phyloP scores from a whole-genome alignment of 179 eudicot genomes.

The Kewa caespitosa region DNA sequence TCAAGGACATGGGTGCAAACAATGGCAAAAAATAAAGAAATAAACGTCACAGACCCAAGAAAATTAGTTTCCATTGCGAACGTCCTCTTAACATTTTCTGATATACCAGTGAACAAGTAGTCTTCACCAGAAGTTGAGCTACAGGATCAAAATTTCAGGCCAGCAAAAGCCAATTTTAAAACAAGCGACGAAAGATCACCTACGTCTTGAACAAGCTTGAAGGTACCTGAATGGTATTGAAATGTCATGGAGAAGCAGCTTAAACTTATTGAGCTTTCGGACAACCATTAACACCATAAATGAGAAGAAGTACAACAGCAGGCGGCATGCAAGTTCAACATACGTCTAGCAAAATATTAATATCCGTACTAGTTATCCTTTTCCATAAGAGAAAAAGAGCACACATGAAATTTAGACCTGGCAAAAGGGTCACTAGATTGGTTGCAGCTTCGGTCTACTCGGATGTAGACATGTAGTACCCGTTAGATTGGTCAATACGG shows the following conservation, averaged over 20 bases:
- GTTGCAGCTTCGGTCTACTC: no score
- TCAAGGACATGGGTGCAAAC: slow-evolving; percentile 2
- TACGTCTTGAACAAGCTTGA: slow-evolving; percentile 40
- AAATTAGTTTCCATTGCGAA: not conserved
- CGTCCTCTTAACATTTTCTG: not conserved
- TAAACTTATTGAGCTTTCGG: no score
- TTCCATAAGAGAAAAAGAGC: not conserved
- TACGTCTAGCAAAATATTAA: not conserved
- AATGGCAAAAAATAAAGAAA: not conserved
- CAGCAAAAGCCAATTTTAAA: not conserved
- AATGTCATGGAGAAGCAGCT: not conserved
- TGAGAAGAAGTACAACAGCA: not conserved
- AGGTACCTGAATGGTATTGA: slow-evolving; percentile 30
- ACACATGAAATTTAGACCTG: no score
- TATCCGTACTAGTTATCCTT: not conserved
- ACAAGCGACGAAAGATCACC: not conserved
- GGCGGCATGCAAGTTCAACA: not conserved
- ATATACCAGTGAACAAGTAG: slow-evolving; percentile 4
- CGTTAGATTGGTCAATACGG: no score
- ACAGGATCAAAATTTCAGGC: slow-evolving; percentile 21
- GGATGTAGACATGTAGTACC: no score
- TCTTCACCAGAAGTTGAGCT: not conserved
- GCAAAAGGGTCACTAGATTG: no score
- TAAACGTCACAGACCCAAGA: not conserved
- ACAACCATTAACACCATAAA: not conserved